Percentiles rank a stretch among this genome's conserved stretches.
Evolutionary conservation across 352 stramenopile species (phyloP).

Genomic region (Pilasporangium apinafurcum): DNA sequence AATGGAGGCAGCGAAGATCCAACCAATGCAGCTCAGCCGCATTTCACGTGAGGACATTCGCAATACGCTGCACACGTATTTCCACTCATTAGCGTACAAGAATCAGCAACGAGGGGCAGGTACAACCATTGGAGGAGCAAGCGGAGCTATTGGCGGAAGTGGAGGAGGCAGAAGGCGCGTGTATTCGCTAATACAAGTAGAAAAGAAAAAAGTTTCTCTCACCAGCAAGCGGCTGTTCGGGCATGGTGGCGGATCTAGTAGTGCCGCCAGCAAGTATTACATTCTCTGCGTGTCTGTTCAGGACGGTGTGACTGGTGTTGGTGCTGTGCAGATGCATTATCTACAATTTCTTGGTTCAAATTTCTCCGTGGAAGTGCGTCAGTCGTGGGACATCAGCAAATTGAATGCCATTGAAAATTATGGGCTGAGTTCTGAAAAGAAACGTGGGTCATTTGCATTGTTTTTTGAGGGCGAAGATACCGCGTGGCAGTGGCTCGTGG

Average conservation of each 20-base stretch:
- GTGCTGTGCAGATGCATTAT: slow-evolving; percentile 42
- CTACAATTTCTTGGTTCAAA: slow-evolving; percentile 54
- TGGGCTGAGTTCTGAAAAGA: slow-evolving; percentile 38
- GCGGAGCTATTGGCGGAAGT: not conserved
- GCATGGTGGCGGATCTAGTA: slow-evolving; percentile 5
- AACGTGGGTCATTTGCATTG: slow-evolving; percentile 44
- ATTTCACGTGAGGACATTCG: slow-evolving; percentile 57
- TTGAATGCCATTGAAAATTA: slow-evolving; percentile 59
- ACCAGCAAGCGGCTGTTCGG: slow-evolving; percentile 53
- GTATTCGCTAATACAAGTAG: slow-evolving; percentile 56
- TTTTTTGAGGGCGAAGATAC: slow-evolving; percentile 38
- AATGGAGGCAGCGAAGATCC: slow-evolving; percentile 8
- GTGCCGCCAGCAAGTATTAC: slow-evolving; percentile 39
- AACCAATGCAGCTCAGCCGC: slow-evolving; percentile 12
- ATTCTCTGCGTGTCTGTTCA: slow-evolving; percentile 62
- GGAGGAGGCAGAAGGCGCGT: slow-evolving; percentile 27
- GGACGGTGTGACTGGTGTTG: slow-evolving; percentile 13
- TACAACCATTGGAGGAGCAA: no score
- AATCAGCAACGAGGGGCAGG: no score
- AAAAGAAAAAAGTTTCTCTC: slow-evolving; percentile 51
- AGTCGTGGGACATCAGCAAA: slow-evolving; percentile 51
- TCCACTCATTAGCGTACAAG: slow-evolving; percentile 29
- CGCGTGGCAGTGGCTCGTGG: slow-evolving; percentile 55
- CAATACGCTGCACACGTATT: slow-evolving; percentile 61
- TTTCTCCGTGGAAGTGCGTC: slow-evolving; percentile 57